Evolutionary conservation across 352 stramenopile species (phyloP), one percentile per base, ranked within the genome.

Genomic region (Aphanomyces invadans): DNA sequence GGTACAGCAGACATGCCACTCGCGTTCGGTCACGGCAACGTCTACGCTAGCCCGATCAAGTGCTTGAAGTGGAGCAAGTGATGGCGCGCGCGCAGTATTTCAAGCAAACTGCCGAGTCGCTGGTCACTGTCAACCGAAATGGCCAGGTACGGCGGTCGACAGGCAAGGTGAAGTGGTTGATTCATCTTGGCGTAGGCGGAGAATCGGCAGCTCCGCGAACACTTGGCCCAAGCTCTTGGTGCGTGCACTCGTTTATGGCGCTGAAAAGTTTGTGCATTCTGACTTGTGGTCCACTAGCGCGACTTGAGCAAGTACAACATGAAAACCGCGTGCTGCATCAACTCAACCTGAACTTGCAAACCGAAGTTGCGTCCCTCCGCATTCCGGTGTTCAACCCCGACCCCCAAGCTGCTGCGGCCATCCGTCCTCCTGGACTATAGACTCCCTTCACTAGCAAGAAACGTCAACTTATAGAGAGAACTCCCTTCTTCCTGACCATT

Each of bases 71-170:
- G 2, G 60, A 55, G 9, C 42, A 67, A 56, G 60, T 67, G 28
- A 67, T 67, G 60, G 11, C n/a, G n/a, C 60, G 60, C 4, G 60
- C 60, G 5, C 60, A 67, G 29, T 67, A 67, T 33, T 67, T 67
- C 23, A 67, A 67, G 49, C 60, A 67, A 57, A 67, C 60, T 3
- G 60, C 60, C 29, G 60, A 67, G 36, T 67, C 60, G n/a, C 49
- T 67, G 9, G 21, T 67, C 23, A 44, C 49, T 4, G 60, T 67
- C 10, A 67, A 67, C 60, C 60, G 60, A 17, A 67, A 67, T 48
- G 60, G 60, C 39, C 42, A 67, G 59, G 59, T 65, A 54, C 42
- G 15, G 11, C 9, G 46, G 1, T 5, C 15, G 29, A 17, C 29
- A 15, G 25, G 17, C 28, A 42, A 42, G 7, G 15, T 42, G 36